phyloP scores from a whole-genome alignment of 2,329 filamentous ascomycete species.

The Sarocladium kiliense region DNA sequence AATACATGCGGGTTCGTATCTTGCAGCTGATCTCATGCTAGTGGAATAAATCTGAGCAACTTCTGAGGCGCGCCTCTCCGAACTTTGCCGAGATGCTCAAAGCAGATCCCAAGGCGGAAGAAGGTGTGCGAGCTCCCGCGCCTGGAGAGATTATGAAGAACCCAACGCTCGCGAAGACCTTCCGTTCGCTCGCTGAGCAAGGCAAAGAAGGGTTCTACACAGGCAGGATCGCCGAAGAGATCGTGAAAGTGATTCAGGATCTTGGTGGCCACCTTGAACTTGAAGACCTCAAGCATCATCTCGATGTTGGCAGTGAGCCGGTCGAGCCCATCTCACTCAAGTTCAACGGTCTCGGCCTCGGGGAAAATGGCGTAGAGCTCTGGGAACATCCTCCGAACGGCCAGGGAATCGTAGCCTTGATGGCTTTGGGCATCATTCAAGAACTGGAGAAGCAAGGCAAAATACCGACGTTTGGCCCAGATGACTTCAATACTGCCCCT shows the following conservation, averaged over 20 bases:
- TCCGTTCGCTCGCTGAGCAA: conserved; percentile 69
- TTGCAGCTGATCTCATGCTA: conserved; percentile 28
- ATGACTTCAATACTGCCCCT: conserved; percentile 75
- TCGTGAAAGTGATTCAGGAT: conserved; percentile 72
- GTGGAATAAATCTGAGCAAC: conserved; percentile 65
- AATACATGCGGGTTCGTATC: neutral
- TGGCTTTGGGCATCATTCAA: conserved; percentile 89
- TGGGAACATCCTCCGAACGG: conserved; percentile 98
- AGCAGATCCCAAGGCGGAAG: conserved; percentile 58
- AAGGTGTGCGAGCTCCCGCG: conserved; percentile 68
- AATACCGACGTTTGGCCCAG: conserved; percentile 63
- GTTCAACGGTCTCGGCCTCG: conserved; percentile 60
- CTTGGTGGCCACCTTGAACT: conserved; percentile 74
- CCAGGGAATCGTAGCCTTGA: conserved; percentile 90
- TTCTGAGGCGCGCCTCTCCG: conserved; percentile 68
- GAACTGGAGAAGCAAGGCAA: conserved; percentile 71
- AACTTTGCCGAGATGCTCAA: conserved; percentile 88
- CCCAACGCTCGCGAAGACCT: conserved; percentile 73
- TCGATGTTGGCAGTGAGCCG: conserved; percentile 63
- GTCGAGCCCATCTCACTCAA: conserved; percentile 80
- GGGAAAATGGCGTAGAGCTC: conserved; percentile 59
- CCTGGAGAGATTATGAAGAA: conserved; percentile 89
- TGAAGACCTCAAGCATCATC: conserved; percentile 75
- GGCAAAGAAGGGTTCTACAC: conserved; percentile 91
- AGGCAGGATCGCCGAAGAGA: conserved; percentile 73